Conservation (phyloP, 495 filamentous ascomycete genomes). For the Annulohypoxylon bovei region DNA sequence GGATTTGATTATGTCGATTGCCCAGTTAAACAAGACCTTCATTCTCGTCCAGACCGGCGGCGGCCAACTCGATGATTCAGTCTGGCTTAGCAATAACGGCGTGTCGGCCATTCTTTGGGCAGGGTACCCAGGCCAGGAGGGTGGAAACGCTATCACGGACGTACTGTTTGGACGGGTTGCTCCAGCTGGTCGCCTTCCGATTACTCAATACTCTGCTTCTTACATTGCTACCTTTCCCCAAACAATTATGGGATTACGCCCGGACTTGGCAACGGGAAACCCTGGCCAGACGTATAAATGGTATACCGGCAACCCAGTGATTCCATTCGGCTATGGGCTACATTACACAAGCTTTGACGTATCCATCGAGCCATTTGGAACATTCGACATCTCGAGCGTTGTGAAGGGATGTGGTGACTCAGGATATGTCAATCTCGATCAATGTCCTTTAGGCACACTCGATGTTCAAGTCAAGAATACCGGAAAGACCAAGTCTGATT, state of each 20-base stretch:
- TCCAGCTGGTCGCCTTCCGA: neutral
- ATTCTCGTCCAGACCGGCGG: conserved; percentile 1
- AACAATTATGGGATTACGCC: neutral
- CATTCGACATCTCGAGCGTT: neutral
- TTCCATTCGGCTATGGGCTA: neutral
- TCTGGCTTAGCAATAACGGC: neutral
- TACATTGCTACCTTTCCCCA: neutral
- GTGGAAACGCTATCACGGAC: neutral
- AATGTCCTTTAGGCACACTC: neutral
- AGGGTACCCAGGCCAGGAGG: conserved; percentile 4
- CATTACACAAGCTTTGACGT: neutral
- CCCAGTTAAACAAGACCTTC: neutral
- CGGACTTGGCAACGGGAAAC: neutral
- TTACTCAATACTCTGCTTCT: conserved; percentile 5
- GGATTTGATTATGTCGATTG: neutral
- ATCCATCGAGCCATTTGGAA: neutral
- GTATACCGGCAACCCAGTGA: neutral
- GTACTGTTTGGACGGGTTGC: neutral
- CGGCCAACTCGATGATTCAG: conserved; percentile 1
- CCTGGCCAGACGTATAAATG: neutral
- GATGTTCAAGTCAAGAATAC: neutral
- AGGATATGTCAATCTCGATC: neutral
- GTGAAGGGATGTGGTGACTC: neutral
- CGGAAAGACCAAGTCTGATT: neutral
- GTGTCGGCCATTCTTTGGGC: conserved; percentile 1